phyloP scores from a whole-genome alignment of 1,284 basidiomycete species.

The Rhodotorula mucilaginosa region DNA sequence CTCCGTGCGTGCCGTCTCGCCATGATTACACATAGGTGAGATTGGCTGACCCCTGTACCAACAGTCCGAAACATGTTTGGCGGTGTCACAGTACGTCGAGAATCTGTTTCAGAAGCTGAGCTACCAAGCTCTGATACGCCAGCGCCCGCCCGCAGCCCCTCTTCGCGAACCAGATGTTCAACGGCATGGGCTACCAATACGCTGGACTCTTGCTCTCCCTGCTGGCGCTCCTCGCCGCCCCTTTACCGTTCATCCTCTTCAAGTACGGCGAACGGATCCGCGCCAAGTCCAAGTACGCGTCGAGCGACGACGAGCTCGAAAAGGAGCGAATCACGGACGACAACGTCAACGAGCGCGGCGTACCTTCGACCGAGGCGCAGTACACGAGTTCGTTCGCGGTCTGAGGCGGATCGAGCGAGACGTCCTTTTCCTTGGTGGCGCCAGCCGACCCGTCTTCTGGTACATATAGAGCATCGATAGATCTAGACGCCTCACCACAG shows the following conservation, averaged over 20 bases:
- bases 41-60: too few relatives aligned
- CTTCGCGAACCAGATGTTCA: constrained; percentile 29
- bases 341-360: constrained; percentile 8
- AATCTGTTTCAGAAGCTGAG: too few relatives aligned
- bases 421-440: too few relatives aligned
- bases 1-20: not conserved
- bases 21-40: too few relatives aligned
- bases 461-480: too few relatives aligned
- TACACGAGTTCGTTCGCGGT: not conserved
- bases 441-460: too few relatives aligned
- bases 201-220: constrained; percentile 36
- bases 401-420: not conserved
- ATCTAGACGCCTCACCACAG: too few relatives aligned
- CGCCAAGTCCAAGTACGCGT: constrained; percentile 27
- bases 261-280: constrained; percentile 27
- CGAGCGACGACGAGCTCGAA: constrained; percentile 17
- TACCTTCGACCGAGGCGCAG: not conserved
- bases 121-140: too few relatives aligned
- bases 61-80: constrained; percentile 21
- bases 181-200: constrained; percentile 40
- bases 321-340: constrained; percentile 1
- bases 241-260: constrained; percentile 29
- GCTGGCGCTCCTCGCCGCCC: constrained; percentile 18
- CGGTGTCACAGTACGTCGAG: constrained; percentile 1
- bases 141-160: constrained; percentile 9